Base-by-base conservation (phyloP, 371 early-diverging fungal species). In the Mortierella polycephala region DNA sequence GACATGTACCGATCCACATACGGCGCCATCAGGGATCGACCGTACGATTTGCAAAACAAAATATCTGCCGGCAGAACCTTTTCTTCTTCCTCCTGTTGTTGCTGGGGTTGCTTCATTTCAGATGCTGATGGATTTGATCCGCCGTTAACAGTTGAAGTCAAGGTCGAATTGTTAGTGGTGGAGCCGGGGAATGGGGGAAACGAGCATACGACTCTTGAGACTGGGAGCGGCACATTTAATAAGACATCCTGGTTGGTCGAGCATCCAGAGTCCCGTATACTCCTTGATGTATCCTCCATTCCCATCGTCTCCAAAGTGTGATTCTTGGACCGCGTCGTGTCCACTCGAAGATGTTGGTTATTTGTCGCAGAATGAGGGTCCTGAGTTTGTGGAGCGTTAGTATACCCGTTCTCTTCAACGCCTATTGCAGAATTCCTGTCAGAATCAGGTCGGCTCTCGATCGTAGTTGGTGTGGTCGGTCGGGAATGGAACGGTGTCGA, bases 1-100 rank as follows among this genome's bases (percentile, higher is more conserved):
- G 91, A 83, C 72, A 87, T 86, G 62, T 88, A 90, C 1, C 75
- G 77, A 14, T 85, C 84, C 60, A 86, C 85, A 47, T 86, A 89
- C 10, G 86, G 82, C 37, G 82, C 89, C 89, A 90, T 87, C 51
- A 90, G 69, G 10, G 91, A 90, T 52, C 91, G 84, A 9, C 89
- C 91, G 60, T 88, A 90, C 9, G 89, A 89, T 71, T 89, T 89
- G 37, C 87, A 84, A 68, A 83, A 90, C 14, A 90, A 60, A 18
- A 82, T 71, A 73, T 88, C 84, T 30, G 85, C 84, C n/a, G 84
- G 68, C 50, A 75, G 18, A 0, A 75, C 23, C 52, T 70, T 75
- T 40, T 70, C 67, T 54, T 64, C 75, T 21, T 46, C 7, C 20
- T 23, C 53, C 60, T 41, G 11, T 42, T 12, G 50, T 30, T 7